Evolutionary conservation across 257 asterid genomes (phyloP), one percentile per base, ranked within the genome.

Genomic region (Phtheirospermum japonicum): DNA sequence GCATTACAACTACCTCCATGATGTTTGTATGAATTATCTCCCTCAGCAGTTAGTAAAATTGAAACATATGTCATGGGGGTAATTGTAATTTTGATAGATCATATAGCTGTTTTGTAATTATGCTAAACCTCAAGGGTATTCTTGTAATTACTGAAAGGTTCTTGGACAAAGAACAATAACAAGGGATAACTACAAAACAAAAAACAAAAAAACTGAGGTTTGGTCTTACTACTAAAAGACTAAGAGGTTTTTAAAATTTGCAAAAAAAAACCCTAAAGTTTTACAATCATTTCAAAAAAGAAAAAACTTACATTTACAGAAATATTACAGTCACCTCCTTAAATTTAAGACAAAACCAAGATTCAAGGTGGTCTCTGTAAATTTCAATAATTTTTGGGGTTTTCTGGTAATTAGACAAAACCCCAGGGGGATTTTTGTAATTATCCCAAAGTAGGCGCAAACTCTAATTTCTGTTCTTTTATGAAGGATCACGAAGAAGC

Each of bases 401-500:
- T 23, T 23, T 46, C 14, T 2, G 20, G 5, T 14, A 3, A 17
- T 6, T 49, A 36, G 99, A 86, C 43, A 90, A 85, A 57, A 73
- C 82, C 69, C 76, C 76, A 89, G 69, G 46, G 83, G 2, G 20
- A 2, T 18, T 49, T 48, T 48, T 19, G n/a, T 2, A 23, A 49
- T 20, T 49, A 18, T 19, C 31, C 16, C 40, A 50, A 19, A 18
- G 18, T 50, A 8, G 57, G n/a, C 9, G 8, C 57, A 18, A 16
- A 8, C 32, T 9, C 12, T 40, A 18, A 39, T 3, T 65, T 36
- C 16, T 17, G 34, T 69, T 73, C 65, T 49, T 32, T 65, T 23
- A 6, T 66, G 59, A 58, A 82, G 89, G 90, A 82, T 66, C 72
- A 76, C 28, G 74, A 68, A 20, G 78, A 68, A 53, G 33, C 70